Base-by-base conservation (phyloP, 2,329 filamentous ascomycete species). In the Xylariaceae sp. region DNA sequence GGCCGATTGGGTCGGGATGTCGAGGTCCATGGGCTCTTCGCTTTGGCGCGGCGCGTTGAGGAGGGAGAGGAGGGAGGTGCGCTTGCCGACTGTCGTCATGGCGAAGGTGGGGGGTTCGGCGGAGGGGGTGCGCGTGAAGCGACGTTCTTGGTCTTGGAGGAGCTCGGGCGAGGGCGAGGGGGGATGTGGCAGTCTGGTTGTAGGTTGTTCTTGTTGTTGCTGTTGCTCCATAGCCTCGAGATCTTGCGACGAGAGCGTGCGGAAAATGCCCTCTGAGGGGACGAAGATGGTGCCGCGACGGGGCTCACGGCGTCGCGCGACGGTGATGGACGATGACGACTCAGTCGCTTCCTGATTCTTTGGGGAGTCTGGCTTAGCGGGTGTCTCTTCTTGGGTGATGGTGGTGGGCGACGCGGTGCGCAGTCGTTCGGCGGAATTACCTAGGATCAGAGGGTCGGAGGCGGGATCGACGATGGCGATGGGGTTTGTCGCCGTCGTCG, bases 201-300 rank as follows among this genome's bases (percentile, higher is more conserved):
- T 65, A 4, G 23, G 23, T 30, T 30, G 4, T 30, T 23, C 3
- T 30, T 30, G 23, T 5, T 30, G 23, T 5, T 30, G 4, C 5
- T 30, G 23, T 1, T 65, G 71, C 58, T 78, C 74, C 58, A 80
- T 70, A 4, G 74, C 76, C 15, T 77, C 76, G 9, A 79, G 76
- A 59, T 83, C 80, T 60, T 80, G 74, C 64, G 83, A 78, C 1
- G 83, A 82, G 50, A 86, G 74, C 2, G 83, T 84, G 52, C 82
- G 80, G 69, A 88, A 87, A 57, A 84, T 82, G 52, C 85, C 87
- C 67, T 87, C 80, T 15, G 81, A 80, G 4, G 86, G 83, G 10
- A 84, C 80, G 66, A 88, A 83, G 56, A 86, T 78, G 44, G 80
- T 82, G 67, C 77, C 82, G 30, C 70, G 80, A 65, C 76, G 80